Evolutionary conservation across 176 grass and related monocot species (phyloP).

Genomic region (Oropetium thomaeum): DNA sequence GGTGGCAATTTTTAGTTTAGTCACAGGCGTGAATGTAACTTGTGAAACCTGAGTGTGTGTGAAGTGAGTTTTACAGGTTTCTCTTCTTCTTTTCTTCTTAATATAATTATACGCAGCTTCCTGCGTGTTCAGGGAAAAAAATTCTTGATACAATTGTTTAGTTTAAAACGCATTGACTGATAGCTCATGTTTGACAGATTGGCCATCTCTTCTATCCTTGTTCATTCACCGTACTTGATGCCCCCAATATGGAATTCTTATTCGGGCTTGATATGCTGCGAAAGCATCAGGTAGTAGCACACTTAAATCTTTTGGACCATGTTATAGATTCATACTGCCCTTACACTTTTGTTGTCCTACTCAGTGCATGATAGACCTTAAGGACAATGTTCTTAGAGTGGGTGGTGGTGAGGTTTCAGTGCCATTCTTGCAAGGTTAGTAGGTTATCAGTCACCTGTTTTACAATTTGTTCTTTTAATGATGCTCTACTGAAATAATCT

Average conservation of each 20-base stretch:
- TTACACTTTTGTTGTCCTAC: conserved; percentile 13
- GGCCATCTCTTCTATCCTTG: conserved; percentile 82
- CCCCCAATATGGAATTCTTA: conserved; percentile 97
- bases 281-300: conserved; percentile 85
- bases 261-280: conserved; percentile 99
- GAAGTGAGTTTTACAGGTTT: no score
- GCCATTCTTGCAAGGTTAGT: conserved; percentile 89
- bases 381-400: conserved; percentile 98
- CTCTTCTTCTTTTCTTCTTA: no score
- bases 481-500: not conserved
- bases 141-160: not conserved
- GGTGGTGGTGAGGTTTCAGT: conserved; percentile 96
- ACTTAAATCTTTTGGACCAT: conserved; percentile 24
- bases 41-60: no score
- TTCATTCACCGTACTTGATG: conserved; percentile 98
- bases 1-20: no score
- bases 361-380: conserved; percentile 99
- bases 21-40: no score
- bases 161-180: conserved; percentile 3
- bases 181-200: conserved; percentile 55
- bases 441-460: not conserved
- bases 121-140: no score
- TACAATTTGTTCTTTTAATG: conserved; percentile 1
- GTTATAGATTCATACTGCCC: conserved; percentile 1
- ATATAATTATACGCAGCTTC: no score